Base-by-base conservation (phyloP, 345 rosid genomes). In the Durio zibethinus region DNA sequence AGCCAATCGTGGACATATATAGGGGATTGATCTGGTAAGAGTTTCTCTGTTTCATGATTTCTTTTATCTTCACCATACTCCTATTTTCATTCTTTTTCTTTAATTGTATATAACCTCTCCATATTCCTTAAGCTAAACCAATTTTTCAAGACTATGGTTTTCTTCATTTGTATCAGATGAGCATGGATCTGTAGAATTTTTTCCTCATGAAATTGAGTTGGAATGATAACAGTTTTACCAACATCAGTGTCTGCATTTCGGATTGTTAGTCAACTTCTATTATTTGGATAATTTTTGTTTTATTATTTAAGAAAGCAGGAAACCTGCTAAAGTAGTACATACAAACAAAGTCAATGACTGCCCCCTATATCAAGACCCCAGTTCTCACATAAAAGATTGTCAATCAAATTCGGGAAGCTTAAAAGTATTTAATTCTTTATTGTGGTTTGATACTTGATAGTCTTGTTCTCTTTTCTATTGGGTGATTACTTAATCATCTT, bases 11-110 rank as follows among this genome's bases (percentile, higher is more conserved):
- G 42, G 97, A 96, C 74, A 38, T 38, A 29, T 77, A n/a, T 48
- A 84, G 89, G 65, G 92, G 89, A 66, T 77, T 96, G 83, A 83
- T 93, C 69, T 96, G 98, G 99, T 95, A 88, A 83, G 77, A 10
- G 31, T 31, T 12, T 78, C 42, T 70, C 10, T 81, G 25, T 45
- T 52, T 38, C 48, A 35, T 77, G 79, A 9, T 42, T 77, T 53
- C 38, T 56, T 76, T 36, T 80, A 18, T 79, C 35, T 53, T 52
- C 56, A 29, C 35, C 2, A 6, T 33, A 21, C 31, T 62, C 15
- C 23, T 1, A 42, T 38, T 47, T 18, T 35, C 60, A 4, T 72
- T 75, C 15, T 61, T n/a, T 79, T 35, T 79, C 20, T 70, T 52
- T 36, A 36, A 36, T 36, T 43, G 50, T n/a, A 20, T 40, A 53